Base-by-base conservation (phyloP, 495 filamentous ascomycete genomes). In the Podospora sp. region DNA sequence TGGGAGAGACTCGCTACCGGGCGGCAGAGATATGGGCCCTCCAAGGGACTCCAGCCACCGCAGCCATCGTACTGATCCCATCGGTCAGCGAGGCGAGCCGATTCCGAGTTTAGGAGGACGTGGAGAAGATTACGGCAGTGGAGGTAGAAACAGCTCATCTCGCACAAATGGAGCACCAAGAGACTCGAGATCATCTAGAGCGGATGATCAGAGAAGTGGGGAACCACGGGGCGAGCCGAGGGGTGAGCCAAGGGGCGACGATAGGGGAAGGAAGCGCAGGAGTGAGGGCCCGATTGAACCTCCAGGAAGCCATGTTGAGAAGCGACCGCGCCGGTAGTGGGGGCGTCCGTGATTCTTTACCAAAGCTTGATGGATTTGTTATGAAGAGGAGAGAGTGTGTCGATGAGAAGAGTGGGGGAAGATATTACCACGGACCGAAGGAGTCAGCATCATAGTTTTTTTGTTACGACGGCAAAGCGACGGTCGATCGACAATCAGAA, bases 211-310 rank as follows among this genome's bases (percentile, higher is more conserved):
- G 29, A 33, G 29, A 33, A 8, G 40, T 46, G 40, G 40, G 2
- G 40, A 18, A 8, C 68, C 71, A 40, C 68, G 33, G 24, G 58
- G 65, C 59, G 74, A 76, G 36, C 68, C 74, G 11, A 68, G 65
- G 11, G 67, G 70, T 22, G 72, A 70, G 40, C 50, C 67, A 24
- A 55, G 73, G 24, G 68, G 73, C 14, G 73, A 75, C 21, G 72
- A 71, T 0, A 72, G 74, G 51, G 68, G 66, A 3, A 71, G 75
- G 68, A 77, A 77, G 69, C 69, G 74, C 46, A 72, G 74, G 65
- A 73, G 72, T 35, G 75, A 77, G 55, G 75, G 75, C 7, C 65
- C 62, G 3, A 56, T 68, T 11, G 66, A 72, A 36, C 25, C 67
- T 50, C 40, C 57, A 29, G 60, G 64, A 36, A 61, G 68, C 46